Base-by-base conservation (phyloP, 179 eudicot species). In the Gypsophila paniculata region DNA sequence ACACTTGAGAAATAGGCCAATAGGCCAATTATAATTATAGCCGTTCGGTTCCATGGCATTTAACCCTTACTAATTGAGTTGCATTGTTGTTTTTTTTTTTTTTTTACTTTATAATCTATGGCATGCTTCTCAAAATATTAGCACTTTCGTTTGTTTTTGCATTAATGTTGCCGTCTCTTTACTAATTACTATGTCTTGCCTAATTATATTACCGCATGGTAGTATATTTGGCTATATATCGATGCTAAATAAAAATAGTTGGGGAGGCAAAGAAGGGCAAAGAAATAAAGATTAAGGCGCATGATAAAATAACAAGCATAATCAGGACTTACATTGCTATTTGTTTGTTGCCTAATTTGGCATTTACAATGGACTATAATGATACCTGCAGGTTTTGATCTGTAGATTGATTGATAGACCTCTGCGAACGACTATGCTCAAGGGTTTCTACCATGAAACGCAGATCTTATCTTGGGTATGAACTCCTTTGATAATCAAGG, bases 391-490 rank as follows among this genome's bases (percentile, higher is more conserved):
- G 99, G 99, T 95, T 85, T 96, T 92, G 67, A 85, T 90, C 74
- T 95, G 99, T 82, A 87, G 99, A 82, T 77, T 95, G 85, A 95
- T 95, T 73, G 99, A 95, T 81, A 93, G 99, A 85, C 99, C 99
- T 69, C 75, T 95, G 78, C 95, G 99, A 19, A 91, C 99, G 23
- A 95, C 99, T 68, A 93, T 95, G 98, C 89, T 69, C 6, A 93
- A 87, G 80, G 99, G 99, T 69, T 95, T 95, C 81, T 90, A 95
- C 83, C 96, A 93, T 75, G 99, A 95, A 77, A 95, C 96, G 68
- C 99, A 95, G 75, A 80, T 95, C 78, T 76, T 95, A 78, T 95
- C 99, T 78, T 95, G 96, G 99, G 99, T 95, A 88, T 78, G 81
- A 25, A 61, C 39, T 75, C 67, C 73, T 71, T 61, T 21, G 60